A percentile compares a stretch with the other conserved stretches of the same genome.
Evolutionary conservation across 2,329 filamentous ascomycete genomes (phyloP).

Genomic region (Beauveria asiatica): DNA sequence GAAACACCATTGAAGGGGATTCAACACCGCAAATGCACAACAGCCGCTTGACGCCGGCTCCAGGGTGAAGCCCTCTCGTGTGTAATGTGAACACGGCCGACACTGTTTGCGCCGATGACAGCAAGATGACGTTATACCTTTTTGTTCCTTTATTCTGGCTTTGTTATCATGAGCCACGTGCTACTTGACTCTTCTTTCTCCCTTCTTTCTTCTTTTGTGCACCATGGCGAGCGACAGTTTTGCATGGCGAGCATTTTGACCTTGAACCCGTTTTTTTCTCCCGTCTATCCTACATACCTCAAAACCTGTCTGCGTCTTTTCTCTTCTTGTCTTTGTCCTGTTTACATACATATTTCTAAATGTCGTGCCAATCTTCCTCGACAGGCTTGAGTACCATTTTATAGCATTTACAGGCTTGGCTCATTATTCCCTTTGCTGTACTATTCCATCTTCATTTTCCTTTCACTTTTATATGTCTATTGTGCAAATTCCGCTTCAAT

Average conservation of each 20-base stretch:
- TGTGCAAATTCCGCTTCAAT: neutral
- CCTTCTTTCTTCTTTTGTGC: neutral
- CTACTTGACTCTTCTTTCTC: neutral
- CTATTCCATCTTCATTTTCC: neutral
- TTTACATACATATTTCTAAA: neutral
- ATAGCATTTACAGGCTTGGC: slow-evolving; percentile 1
- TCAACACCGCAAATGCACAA: slow-evolving; percentile 1
- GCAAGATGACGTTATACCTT: neutral
- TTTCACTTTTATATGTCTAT: neutral
- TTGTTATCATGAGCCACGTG: neutral
- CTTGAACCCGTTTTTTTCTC: neutral
- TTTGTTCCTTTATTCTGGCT: neutral
- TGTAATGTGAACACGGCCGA: neutral
- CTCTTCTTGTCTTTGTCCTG: neutral
- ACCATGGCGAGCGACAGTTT: slow-evolving; percentile 3
- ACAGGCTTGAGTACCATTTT: neutral
- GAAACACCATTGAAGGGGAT: neutral
- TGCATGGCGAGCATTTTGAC: slow-evolving; percentile 3
- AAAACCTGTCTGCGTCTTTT: neutral
- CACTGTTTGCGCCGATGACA: neutral
- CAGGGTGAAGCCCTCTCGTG: neutral
- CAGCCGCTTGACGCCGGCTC: neutral
- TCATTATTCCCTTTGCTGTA: slow-evolving; percentile 2
- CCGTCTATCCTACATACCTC: neutral
- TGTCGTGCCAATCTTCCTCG: neutral